Percentiles rank a stretch among this genome's conserved stretches.
phyloP scores from a whole-genome alignment of 1,284 basidiomycete genomes.

The Rhodotorula sp. region DNA sequence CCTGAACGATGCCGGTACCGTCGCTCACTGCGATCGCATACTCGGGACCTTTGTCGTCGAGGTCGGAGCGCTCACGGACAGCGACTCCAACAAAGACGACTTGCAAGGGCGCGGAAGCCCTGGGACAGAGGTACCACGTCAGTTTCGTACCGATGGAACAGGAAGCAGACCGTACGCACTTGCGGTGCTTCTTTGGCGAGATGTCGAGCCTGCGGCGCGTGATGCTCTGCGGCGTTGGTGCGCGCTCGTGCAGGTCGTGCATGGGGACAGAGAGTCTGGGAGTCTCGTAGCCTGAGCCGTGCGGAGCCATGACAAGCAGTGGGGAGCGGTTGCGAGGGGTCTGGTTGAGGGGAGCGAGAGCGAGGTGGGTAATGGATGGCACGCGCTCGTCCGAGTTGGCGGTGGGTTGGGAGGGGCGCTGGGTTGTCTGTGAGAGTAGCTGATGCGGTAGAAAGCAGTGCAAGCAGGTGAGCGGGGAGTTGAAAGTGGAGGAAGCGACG shows the following conservation, averaged over 20 bases:
- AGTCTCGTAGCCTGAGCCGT: background rate
- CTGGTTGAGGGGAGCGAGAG: background rate
- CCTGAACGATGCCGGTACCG: constrained; percentile 7
- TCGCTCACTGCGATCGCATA: constrained; percentile 17
- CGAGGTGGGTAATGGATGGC: no score
- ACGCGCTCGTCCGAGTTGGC: no score
- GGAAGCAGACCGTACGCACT: background rate
- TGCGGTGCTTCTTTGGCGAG: constrained; percentile 14
- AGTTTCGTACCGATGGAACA: no score
- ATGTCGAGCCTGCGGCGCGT: constrained; percentile 11
- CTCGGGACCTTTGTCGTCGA: constrained; percentile 6
- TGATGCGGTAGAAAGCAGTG: background rate
- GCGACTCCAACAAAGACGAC: constrained; percentile 11
- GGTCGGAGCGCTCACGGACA: constrained; percentile 6
- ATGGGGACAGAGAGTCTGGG: background rate
- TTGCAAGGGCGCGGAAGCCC: constrained; percentile 11
- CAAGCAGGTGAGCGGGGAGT: background rate
- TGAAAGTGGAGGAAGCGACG: background rate
- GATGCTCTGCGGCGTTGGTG: background rate
- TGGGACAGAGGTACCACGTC: background rate
- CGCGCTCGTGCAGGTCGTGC: constrained; percentile 11
- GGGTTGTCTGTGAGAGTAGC: background rate
- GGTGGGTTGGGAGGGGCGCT: background rate
- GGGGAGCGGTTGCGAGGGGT: background rate
- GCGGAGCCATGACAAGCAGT: background rate